Base-by-base conservation (phyloP, 257 asterid species). In the Lycium ferocissimum region DNA sequence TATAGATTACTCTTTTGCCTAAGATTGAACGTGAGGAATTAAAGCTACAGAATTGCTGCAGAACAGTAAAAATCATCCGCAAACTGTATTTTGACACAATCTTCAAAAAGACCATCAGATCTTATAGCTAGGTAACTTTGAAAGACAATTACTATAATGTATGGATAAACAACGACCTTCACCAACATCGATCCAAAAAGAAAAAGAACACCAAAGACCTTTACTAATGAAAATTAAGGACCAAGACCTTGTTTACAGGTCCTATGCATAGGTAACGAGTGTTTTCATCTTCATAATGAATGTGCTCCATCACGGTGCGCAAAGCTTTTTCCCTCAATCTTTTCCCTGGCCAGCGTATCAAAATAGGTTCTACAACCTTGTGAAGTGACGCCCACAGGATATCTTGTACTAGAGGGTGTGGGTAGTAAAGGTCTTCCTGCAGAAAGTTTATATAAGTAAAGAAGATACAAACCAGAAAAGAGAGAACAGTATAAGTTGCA, bases 391-490 rank as follows among this genome's bases (percentile, higher is more conserved):
- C 92, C 99, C 99, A 96, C 75, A 96, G 95, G 88, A 96, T 59
- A 88, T 94, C 98, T 88, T 96, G 98, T 79, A 94, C 86, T 71
- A 94, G 84, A 84, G 99, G 98, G 88, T 94, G 99, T 13, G 98
- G 99, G 87, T 96, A 96, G 94, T 93, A 96, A 53, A 96, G 95
- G 87, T 96, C 99, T 91, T 96, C 99, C 99, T 96, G 95, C 93
- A 92, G 82, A 61, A 79, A 72, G 62, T 80, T 82, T 84, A 82
- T 40, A 35, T 71, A 33, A 37, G 84, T 47, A 51, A 84, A 71
- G 69, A 83, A 80, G 51, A 20, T 73, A 37, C 45, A 67, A 61
- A 37, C 14, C 76, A 53, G 38, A 61, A 62, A 81, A 47, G 69
- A 47, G 79, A 73, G 5, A 70, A 18, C 63, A 62, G 49, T 62